Conservation (phyloP, 345 rosid genomes). For the Pistacia integerrima region DNA sequence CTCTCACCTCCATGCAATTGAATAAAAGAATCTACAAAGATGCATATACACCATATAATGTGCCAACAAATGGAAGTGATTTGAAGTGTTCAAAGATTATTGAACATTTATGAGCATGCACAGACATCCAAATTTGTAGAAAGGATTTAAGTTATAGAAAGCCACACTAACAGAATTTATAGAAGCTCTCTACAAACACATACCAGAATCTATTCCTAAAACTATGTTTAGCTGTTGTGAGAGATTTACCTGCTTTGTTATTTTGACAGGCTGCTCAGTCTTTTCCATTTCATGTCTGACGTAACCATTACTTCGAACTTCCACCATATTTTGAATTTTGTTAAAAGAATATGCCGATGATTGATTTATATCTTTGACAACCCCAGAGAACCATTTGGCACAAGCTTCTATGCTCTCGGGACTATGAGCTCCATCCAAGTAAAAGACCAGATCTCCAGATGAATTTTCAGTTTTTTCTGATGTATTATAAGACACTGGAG, state of each 20-base stretch:
- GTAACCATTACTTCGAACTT: conserved; percentile 42
- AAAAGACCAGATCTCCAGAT: conserved; percentile 69
- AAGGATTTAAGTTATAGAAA: conserved; percentile 6
- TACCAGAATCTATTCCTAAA: conserved; percentile 6
- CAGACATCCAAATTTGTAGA: neutral
- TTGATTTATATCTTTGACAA: conserved; percentile 38
- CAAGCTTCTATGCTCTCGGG: conserved; percentile 97
- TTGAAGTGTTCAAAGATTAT: neutral
- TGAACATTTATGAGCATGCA: neutral
- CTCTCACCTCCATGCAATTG: conserved; percentile 90
- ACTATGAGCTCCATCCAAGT: conserved; percentile 97
- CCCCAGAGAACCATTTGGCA: conserved; percentile 80
- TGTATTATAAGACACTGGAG: conserved; percentile 34
- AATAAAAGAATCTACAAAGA: conserved; percentile 73
- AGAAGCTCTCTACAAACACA: conserved; percentile 1
- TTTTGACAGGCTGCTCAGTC: conserved; percentile 32
- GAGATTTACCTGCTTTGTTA: conserved; percentile 62
- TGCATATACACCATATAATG: neutral
- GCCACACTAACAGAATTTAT: conserved; percentile 5
- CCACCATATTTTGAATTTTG: conserved; percentile 25
- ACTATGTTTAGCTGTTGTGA: neutral
- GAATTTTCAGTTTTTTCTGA: conserved; percentile 31
- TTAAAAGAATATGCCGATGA: conserved; percentile 25
- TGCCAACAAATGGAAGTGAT: conserved; percentile 4
- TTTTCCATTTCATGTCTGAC: conserved; percentile 25